Evolutionary conservation across 2,329 filamentous ascomycete genomes (phyloP).

Genomic region (Aspergillus candidus): DNA sequence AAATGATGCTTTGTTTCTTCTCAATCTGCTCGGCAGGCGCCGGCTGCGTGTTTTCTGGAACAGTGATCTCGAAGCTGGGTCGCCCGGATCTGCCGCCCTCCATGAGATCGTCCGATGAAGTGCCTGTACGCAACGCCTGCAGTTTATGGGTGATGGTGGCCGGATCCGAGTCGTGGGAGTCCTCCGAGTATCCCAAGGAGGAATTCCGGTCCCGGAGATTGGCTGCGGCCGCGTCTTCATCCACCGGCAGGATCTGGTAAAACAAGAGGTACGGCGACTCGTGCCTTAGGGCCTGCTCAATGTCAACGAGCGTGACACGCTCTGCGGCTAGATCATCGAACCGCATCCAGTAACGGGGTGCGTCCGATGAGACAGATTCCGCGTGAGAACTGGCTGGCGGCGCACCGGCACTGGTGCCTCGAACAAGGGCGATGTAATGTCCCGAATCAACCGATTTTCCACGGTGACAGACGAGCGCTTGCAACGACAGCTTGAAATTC

Average conservation of each 20-base stretch:
- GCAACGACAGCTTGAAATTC: conserved; percentile 89
- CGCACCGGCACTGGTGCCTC: conserved; percentile 54
- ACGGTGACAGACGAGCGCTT: conserved; percentile 87
- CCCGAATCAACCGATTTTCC: conserved; percentile 80
- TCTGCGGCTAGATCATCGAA: conserved; percentile 80
- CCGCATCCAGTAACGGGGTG: conserved; percentile 75
- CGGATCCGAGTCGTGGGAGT: conserved; percentile 18
- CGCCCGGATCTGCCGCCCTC: conserved; percentile 24
- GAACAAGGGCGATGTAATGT: conserved; percentile 82
- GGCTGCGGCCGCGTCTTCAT: conserved; percentile 51
- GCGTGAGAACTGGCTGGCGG: conserved; percentile 22
- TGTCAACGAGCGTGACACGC: conserved; percentile 69
- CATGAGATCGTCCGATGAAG: conserved; percentile 14
- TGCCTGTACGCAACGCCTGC: conserved; percentile 12
- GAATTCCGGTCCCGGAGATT: conserved; percentile 30
- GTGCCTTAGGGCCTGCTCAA: conserved; percentile 69
- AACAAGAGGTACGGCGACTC: conserved; percentile 94
- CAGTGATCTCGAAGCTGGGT: conserved; percentile 36
- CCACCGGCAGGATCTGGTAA: conserved; percentile 86
- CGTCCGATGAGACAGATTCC: conserved; percentile 46
- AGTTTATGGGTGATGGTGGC: conserved; percentile 15
- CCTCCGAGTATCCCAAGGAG: conserved; percentile 23
- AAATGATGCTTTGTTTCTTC: conserved; percentile 24
- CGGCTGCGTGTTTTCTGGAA: conserved; percentile 18
- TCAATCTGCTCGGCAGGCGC: conserved; percentile 12